Conservation (phyloP, 1,284 basidiomycete genomes). For the Testicularia cyperi region DNA sequence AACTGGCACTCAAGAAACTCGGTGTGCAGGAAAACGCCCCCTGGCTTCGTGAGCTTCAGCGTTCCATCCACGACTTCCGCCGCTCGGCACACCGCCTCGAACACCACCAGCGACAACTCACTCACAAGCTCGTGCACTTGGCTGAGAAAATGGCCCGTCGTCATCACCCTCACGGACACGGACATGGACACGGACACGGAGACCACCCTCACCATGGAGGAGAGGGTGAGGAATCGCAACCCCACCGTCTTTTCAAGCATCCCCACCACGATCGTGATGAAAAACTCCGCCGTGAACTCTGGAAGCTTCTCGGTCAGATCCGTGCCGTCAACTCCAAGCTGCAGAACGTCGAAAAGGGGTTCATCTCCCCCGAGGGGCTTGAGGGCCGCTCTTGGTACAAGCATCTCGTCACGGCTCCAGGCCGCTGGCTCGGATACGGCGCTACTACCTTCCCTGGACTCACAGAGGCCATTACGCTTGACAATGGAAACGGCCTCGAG, state of each 20-base stretch:
- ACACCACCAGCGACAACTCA: conserved; percentile 5
- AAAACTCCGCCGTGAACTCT: conserved; percentile 11
- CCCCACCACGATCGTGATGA: conserved; percentile 1
- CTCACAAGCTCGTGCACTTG: conserved; percentile 11
- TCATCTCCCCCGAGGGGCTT: conserved; percentile 75
- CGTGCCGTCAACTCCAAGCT: conserved; percentile 72
- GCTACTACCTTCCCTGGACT: conserved; percentile 81
- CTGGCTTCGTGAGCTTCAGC: conserved; percentile 16
- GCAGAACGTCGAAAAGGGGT: conserved; percentile 76
- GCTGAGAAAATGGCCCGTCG: conserved; percentile 3
- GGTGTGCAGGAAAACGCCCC: no score
- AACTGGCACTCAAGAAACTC: conserved; percentile 8
- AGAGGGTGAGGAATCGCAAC: neutral
- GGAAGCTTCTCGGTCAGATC: conserved; percentile 68
- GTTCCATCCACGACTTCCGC: conserved; percentile 17
- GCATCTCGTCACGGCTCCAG: conserved; percentile 84
- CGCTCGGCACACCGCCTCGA: conserved; percentile 15
- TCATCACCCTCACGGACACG: neutral
- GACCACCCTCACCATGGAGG: neutral
- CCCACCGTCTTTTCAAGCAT: conserved; percentile 1
- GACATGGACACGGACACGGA: neutral
- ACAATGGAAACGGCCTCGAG: conserved; percentile 40
- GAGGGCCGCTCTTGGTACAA: conserved; percentile 73
- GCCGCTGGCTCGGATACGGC: conserved; percentile 83
- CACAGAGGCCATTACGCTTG: conserved; percentile 66